Evolutionary conservation across 805 yeast genomes (phyloP), one percentile per base, ranked within the genome.

Genomic region (Kluyveromyces aestuarii): DNA sequence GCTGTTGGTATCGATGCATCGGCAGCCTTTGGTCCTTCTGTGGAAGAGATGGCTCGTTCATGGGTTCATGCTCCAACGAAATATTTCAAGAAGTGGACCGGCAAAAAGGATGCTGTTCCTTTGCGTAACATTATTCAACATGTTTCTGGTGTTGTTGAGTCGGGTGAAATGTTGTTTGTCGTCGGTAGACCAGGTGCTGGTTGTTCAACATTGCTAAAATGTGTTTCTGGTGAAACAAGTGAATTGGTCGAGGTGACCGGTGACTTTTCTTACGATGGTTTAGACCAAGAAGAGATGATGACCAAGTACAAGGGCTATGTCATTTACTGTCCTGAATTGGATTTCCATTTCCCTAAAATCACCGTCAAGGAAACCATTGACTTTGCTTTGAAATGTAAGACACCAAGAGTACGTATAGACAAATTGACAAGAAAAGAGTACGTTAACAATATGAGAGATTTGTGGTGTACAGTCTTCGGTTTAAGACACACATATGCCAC

Each of bases 131-230:
- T 73, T 48, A 69, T 73, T 47, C 69, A 67, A 54, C 65, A 71
- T 45, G 63, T 70, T 54, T 62, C 69, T 37, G 77, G 75, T 63
- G 67, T 72, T 38, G 67, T 68, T 25, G 71, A 67, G 51, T 66
- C 75, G 16, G 82, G 81, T 53, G 77, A 75, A 55, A 73, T 77
- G 78, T 65, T 75, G 46, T 68, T 77, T 48, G 79, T 75, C 19
- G 61, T 75, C 45, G 80, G 79, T 55, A 72, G 75, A 62, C 84
- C 85, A 2, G 84, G 84, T 58, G 78, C 84, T 36, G 84, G 85
- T 52, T 79, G 83, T 58, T 78, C 84, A 2, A 74, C 83, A 5
- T 62, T 79, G 37, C 61, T 80, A 55, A 73, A 73, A 52, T 58
- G 70, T 49, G 47, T 73, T 18, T 62, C 77, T n/a, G 78, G 77